Percentiles rank a stretch among this genome's conserved stretches.
These are phyloP conservation scores for Neurospora crassa DNA, from an alignment of 2,329 filamentous ascomycete genomes.

Conservation along the genomic window DNA sequence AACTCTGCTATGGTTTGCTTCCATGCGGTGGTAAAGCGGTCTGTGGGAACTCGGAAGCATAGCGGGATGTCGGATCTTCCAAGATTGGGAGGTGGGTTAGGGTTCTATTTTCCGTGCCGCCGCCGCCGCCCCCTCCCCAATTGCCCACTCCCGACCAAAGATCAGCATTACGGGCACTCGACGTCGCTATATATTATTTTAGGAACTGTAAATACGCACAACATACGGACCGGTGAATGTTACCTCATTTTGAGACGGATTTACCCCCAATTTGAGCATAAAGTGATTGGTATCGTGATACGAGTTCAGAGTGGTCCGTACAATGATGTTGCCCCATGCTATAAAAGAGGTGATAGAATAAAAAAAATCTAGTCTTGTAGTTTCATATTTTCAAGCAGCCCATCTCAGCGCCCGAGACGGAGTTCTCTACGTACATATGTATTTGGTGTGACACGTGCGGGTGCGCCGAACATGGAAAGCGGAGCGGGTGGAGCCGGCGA, in stretches of 20 bases:
- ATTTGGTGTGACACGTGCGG: neutral
- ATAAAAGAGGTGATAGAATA: neutral
- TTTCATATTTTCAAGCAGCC: neutral
- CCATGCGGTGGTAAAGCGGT: neutral
- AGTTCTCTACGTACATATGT: neutral
- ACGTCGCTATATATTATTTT: neutral
- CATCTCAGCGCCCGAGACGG: neutral
- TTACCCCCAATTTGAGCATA: neutral
- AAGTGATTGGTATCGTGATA: neutral
- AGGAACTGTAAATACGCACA: neutral
- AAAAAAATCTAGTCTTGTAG: neutral
- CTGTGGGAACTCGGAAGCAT: neutral
- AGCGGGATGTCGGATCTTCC: neutral
- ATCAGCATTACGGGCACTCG: neutral
- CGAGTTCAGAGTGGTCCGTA: neutral
- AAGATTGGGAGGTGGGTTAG: neutral
- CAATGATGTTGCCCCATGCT: neutral
- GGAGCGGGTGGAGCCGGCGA: neutral
- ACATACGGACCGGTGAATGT: neutral
- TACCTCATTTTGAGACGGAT: neutral
- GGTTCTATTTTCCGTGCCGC: neutral
- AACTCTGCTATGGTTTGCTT: neutral
- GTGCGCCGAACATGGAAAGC: neutral
- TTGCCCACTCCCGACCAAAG: neutral
- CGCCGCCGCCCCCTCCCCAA: neutral